phyloP scores from a whole-genome alignment of 371 early-diverging fungal genomes.

The Mortierella sp. region DNA sequence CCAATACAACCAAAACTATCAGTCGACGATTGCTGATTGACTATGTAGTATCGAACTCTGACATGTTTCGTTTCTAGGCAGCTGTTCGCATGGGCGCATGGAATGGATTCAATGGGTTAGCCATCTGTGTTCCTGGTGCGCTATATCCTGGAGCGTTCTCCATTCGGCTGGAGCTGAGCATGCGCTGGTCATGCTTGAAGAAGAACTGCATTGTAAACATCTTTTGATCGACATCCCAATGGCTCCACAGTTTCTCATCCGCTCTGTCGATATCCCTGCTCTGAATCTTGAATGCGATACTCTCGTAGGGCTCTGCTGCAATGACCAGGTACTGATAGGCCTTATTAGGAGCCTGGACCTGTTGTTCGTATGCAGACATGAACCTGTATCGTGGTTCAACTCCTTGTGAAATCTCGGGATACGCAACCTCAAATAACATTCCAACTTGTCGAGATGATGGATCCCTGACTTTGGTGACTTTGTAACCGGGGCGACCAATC shows the following conservation, averaged over 20 bases:
- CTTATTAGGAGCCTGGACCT: constrained; percentile 89
- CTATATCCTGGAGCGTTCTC: constrained; percentile 50
- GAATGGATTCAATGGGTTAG: constrained; percentile 58
- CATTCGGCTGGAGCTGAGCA: constrained; percentile 49
- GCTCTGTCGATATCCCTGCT: constrained; percentile 89
- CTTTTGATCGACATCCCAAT: constrained; percentile 95
- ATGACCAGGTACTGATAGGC: constrained; percentile 92
- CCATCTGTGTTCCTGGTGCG: constrained; percentile 55
- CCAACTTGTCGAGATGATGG: constrained; percentile 90
- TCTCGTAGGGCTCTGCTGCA: constrained; percentile 98
- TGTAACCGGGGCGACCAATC: constrained; percentile 98
- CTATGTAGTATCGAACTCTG: background rate
- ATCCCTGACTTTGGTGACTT: constrained; percentile 94
- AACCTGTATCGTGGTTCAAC: constrained; percentile 93
- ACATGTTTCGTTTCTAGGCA: constrained; percentile 32
- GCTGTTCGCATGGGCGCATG: constrained; percentile 65
- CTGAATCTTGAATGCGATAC: constrained; percentile 94
- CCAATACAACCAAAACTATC: no score
- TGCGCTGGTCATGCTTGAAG: constrained; percentile 66
- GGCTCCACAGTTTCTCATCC: constrained; percentile 88
- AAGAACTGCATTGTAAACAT: constrained; percentile 93
- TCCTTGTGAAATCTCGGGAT: constrained; percentile 87
- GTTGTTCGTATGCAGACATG: constrained; percentile 98
- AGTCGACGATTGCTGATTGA: no score
- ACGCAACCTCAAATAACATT: constrained; percentile 92